A percentile compares a stretch with the other conserved stretches of the same genome.
These are phyloP conservation scores for Zygoascus hellenicus DNA, from an alignment of 1,139 yeast species.

Conservation along the genomic window DNA sequence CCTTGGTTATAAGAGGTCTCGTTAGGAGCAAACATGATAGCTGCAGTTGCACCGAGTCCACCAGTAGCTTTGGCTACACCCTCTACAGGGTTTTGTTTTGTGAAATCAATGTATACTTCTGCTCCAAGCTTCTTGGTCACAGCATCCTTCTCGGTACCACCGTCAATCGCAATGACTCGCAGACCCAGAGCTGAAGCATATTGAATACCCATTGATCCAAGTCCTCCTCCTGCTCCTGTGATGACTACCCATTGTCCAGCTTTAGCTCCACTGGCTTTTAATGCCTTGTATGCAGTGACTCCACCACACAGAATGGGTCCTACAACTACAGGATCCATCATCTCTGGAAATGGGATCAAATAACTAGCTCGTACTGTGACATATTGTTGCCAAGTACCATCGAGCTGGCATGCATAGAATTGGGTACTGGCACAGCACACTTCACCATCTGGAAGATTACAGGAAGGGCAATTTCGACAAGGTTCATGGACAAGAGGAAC, in stretches of 20 bases:
- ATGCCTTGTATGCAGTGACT: conserved; percentile 70
- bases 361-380: conserved; percentile 73
- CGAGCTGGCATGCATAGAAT: conserved; percentile 57
- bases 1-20: conserved; percentile 60
- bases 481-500: conserved; percentile 23
- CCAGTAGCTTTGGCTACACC: conserved; percentile 50
- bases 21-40: conserved; percentile 65
- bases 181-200: conserved; percentile 71
- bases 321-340: conserved; percentile 58
- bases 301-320: conserved; percentile 75
- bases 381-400: conserved; percentile 73
- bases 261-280: conserved; percentile 53
- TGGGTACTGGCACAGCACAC: conserved; percentile 17
- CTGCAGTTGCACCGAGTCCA: conserved; percentile 64
- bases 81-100: conserved; percentile 35
- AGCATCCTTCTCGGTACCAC: conserved; percentile 56
- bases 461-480: conserved; percentile 22
- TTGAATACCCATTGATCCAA: conserved; percentile 68
- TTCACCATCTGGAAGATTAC: conserved; percentile 21
- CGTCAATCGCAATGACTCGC: conserved; percentile 64
- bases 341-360: conserved; percentile 64
- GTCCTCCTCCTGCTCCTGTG: conserved; percentile 76
- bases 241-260: conserved; percentile 72
- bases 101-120: conserved; percentile 60
- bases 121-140: conserved; percentile 55